Conservation (phyloP, 345 rosid genomes). For the Schrenkiella parvula region DNA sequence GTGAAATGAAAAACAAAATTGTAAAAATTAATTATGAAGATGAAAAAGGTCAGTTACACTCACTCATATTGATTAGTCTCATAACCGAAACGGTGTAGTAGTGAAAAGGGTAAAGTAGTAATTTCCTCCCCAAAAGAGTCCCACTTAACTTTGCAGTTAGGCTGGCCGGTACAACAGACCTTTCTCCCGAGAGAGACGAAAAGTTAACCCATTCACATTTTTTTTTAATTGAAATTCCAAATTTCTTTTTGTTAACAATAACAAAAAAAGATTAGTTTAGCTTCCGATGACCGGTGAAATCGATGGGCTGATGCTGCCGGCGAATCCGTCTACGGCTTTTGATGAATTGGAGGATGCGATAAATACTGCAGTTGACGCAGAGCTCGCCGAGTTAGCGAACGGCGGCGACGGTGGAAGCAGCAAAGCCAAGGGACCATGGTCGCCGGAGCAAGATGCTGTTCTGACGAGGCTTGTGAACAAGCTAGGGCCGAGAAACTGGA, state of each 20-base stretch:
- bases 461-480: constrained; percentile 50
- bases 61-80: too few species aligned
- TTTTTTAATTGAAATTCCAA: neutral
- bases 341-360: neutral
- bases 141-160: too few species aligned
- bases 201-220: neutral
- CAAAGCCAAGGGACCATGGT: constrained; percentile 64
- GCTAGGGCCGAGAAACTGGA: constrained; percentile 70
- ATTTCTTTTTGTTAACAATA: neutral
- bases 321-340: neutral
- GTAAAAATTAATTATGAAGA: too few species aligned
- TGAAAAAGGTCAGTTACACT: too few species aligned
- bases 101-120: too few species aligned
- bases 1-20: too few species aligned
- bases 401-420: constrained; percentile 26
- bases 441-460: constrained; percentile 60
- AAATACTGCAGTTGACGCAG: constrained; percentile 9
- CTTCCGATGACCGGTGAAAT: constrained; percentile 5
- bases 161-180: too few species aligned
- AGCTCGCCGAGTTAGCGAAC: constrained; percentile 15
- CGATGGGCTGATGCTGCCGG: neutral
- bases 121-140: too few species aligned
- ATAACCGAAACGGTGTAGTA: too few species aligned
- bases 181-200: too few species aligned
- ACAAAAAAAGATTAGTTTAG: neutral